Evolutionary conservation across 106 monocot species (phyloP), one percentile per base, ranked within the genome.

Genomic region (Platanthera guangdongensis): DNA sequence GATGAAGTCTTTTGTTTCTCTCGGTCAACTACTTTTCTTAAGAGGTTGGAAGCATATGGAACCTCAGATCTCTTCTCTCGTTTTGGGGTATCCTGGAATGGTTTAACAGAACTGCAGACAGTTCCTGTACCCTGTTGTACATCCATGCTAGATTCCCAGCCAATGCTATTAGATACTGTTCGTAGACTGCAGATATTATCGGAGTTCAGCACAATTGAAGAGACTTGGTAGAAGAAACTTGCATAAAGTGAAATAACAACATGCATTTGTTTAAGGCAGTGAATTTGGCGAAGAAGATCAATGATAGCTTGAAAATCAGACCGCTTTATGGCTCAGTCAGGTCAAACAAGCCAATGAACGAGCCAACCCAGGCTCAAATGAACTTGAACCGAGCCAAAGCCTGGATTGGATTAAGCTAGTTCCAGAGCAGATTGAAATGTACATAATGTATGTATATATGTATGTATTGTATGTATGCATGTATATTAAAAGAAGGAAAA

Each of bases 71-170:
- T 83, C 76, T 74, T 86, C 16, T 93, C 92, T 79, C 82, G 78
- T 50, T 55, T 32, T 39, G 25, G 3, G 73, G 82, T 47, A 28
- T 78, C 65, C 68, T 75, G 83, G 47, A 82, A 78, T 10, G 84
- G 83, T 57, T 76, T 92, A 52, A 71, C 30, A 72, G 75, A 72
- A 81, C 84, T 86, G 5, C 80, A 84, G 8, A 90, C 77, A 68
- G 87, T 90, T 55, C 93, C 93, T 74, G 88, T 84, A 62, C 90
- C 82, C 81, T 81, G 80, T 50, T 79, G 60, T 62, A 45, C 74
- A 71, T 82, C 86, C 25, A 75, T 78, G 78, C 57, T 73, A 50
- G 77, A 75, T 30, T 88, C 82, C 82, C 78, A 74, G 16, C 78
- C 71, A 83, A 84, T 19, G 64, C 68, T 83, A 59, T 81, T 90